Base-by-base conservation (phyloP, 208 protist genomes). In the Crithidia fasciculata region DNA sequence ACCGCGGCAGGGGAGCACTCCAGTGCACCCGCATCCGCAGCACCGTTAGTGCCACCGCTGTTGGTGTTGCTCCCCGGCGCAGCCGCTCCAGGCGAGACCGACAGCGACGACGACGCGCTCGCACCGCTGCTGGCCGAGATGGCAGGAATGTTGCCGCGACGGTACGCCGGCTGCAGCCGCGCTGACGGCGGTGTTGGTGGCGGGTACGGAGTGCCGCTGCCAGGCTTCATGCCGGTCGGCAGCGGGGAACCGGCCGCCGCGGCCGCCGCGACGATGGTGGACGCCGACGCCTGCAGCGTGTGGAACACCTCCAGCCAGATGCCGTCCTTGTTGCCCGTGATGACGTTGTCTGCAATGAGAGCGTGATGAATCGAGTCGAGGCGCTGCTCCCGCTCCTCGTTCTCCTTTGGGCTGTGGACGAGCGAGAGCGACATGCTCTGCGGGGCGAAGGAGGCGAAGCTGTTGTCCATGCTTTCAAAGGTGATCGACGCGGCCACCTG, bases 281-380 rank as follows among this genome's bases (percentile, higher is more conserved):
- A 41, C 13, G 62, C 47, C 10, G 36, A 64, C 2, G 76, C 79
- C 37, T 76, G 78, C 37, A 86, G 52, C 13, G 41, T 44, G 39
- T 90, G 82, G 52, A 75, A 85, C n/a, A 87, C 36, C 64, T 90
- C 82, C 0, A 87, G 36, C 52, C 69, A 74, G 9, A 88, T 74
- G 57, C 86, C 82, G 59, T 84, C 81, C 8, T 50, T 40, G 70
- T 87, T 90, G 52, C 50, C 40, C 1, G 57, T 50, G 57, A 90
- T 83, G 41, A 64, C 66, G 62, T 90, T 90, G 43, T 76, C 77
- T 0, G 75, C 54, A 16, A 90, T 65, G 55, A 72, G 68, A 16
- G 82, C 74, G 50, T 80, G 74, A 72, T 90, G 80, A 36, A 85
- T 78, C 2, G 80, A 84, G 69, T 82, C 82, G 9, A 70, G 41